Percentiles rank a stretch among this genome's conserved stretches.
Conservation (phyloP, 129 eudicot genomes). For the Lactuca sativa region DNA sequence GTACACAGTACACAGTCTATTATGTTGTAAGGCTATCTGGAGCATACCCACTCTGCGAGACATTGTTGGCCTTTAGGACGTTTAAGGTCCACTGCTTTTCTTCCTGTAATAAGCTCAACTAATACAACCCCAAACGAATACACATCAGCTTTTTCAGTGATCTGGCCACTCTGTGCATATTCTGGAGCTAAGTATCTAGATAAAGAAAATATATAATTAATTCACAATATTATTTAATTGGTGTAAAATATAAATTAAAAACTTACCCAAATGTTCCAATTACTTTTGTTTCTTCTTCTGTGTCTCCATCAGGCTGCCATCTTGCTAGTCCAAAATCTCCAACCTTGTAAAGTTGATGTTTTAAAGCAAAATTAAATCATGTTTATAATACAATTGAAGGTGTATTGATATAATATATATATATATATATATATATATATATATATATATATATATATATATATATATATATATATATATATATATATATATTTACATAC, state of each 20-base stretch:
- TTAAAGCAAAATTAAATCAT: neutral
- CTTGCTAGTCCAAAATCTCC: conserved; percentile 94
- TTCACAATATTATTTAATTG: neutral
- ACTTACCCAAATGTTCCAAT: conserved; percentile 91
- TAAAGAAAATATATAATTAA: neutral
- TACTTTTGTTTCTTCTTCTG: conserved; percentile 85
- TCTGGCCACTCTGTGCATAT: conserved; percentile 91
- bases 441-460: too few species aligned
- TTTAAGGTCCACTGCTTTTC: conserved; percentile 87
- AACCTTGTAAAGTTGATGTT: conserved; percentile 39
- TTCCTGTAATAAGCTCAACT: conserved; percentile 83
- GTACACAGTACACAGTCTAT: neutral
- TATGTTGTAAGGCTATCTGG: neutral
- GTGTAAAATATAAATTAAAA: neutral
- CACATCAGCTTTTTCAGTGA: conserved; percentile 93
- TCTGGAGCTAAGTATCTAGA: conserved; percentile 89
- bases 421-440: too few species aligned
- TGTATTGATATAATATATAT: too few species aligned
- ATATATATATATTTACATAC: conserved; percentile 28
- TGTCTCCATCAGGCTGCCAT: conserved; percentile 94
- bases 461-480: too few species aligned
- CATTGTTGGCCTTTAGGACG: conserved; percentile 94
- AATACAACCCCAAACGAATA: conserved; percentile 87
- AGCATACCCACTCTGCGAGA: conserved; percentile 83
- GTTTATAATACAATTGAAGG: neutral